Evolutionary conservation across 1,284 basidiomycete genomes (phyloP).

Genomic region (Paramarasmius palmivorus): DNA sequence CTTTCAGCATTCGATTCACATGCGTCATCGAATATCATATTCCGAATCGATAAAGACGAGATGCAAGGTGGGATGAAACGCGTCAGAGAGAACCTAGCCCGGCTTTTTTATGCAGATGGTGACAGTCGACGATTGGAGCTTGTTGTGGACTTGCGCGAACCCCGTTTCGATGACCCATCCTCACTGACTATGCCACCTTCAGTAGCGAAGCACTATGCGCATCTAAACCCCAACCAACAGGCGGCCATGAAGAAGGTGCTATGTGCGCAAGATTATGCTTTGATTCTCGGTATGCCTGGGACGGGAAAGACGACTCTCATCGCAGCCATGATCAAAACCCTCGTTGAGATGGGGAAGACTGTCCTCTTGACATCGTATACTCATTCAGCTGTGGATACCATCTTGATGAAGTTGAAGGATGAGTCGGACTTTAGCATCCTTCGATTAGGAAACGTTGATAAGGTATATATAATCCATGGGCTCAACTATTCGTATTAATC

Average conservation of each 20-base stretch:
- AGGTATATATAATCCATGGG: slow-evolving; percentile 54
- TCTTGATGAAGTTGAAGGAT: slow-evolving; percentile 78
- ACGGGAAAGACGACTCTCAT: slow-evolving; percentile 98
- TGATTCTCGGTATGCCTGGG: slow-evolving; percentile 97
- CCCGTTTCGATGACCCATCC: slow-evolving; percentile 54
- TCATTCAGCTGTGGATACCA: slow-evolving; percentile 97
- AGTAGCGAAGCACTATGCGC: slow-evolving; percentile 21
- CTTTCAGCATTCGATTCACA: slow-evolving; percentile 23
- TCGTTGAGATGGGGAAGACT: slow-evolving; percentile 83
- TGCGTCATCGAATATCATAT: slow-evolving; percentile 43
- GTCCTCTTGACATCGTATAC: slow-evolving; percentile 93
- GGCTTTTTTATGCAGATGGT: slow-evolving; percentile 82
- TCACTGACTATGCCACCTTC: slow-evolving; percentile 20
- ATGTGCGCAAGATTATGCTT: slow-evolving; percentile 84
- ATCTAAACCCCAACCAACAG: slow-evolving; percentile 78
- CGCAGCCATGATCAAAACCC: slow-evolving; percentile 80
- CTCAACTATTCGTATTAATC: neutral
- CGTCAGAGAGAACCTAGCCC: slow-evolving; percentile 88
- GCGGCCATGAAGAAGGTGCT: slow-evolving; percentile 77
- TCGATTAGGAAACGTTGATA: slow-evolving; percentile 88
- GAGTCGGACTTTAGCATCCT: slow-evolving; percentile 72
- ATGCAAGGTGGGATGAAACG: slow-evolving; percentile 84
- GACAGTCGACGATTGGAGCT: slow-evolving; percentile 65
- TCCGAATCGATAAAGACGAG: slow-evolving; percentile 95
- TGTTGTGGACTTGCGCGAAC: slow-evolving; percentile 80